Conservation (phyloP, 2,329 filamentous ascomycete genomes). For the Davidsoniella eucalypti region DNA sequence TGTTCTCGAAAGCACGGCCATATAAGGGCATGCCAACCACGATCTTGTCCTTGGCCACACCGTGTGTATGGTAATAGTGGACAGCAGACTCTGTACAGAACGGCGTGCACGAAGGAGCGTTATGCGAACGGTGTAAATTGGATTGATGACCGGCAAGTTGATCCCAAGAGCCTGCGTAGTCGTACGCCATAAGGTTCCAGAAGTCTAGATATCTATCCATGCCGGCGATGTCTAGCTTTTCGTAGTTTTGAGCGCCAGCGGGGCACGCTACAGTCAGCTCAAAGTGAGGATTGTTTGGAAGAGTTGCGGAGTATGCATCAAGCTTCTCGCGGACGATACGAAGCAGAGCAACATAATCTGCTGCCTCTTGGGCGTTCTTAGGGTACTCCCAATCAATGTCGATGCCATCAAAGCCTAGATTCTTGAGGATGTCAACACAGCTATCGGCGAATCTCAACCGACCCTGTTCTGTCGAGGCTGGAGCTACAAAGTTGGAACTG, state of each 20-base stretch:
- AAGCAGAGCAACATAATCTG: slow-evolving; percentile 43
- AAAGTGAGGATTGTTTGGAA: slow-evolving; percentile 33
- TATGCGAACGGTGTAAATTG: slow-evolving; percentile 49
- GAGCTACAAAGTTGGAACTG: slow-evolving; percentile 61
- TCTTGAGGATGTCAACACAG: slow-evolving; percentile 59
- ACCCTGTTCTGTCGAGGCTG: slow-evolving; percentile 54
- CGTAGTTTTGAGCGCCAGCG: slow-evolving; percentile 44
- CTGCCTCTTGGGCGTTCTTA: slow-evolving; percentile 34
- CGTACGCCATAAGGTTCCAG: slow-evolving; percentile 79
- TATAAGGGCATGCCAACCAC: slow-evolving; percentile 88
- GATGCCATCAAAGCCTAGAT: slow-evolving; percentile 61
- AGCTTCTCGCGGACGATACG: slow-evolving; percentile 38
- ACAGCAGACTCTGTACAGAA: slow-evolving; percentile 62
- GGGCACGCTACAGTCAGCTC: slow-evolving; percentile 49
- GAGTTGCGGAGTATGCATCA: slow-evolving; percentile 35
- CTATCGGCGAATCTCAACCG: slow-evolving; percentile 55
- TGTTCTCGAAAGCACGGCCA: slow-evolving; percentile 68
- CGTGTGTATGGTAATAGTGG: slow-evolving; percentile 47
- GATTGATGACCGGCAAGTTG: slow-evolving; percentile 55
- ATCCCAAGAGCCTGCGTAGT: slow-evolving; percentile 77
- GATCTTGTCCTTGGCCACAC: slow-evolving; percentile 54
- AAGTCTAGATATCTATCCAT: slow-evolving; percentile 56
- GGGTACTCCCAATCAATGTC: slow-evolving; percentile 58
- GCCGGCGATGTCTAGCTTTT: slow-evolving; percentile 41
- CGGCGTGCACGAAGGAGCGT: slow-evolving; percentile 50